phyloP scores from a whole-genome alignment of 1,139 yeast genomes.

The Yamadazyma sp. region DNA sequence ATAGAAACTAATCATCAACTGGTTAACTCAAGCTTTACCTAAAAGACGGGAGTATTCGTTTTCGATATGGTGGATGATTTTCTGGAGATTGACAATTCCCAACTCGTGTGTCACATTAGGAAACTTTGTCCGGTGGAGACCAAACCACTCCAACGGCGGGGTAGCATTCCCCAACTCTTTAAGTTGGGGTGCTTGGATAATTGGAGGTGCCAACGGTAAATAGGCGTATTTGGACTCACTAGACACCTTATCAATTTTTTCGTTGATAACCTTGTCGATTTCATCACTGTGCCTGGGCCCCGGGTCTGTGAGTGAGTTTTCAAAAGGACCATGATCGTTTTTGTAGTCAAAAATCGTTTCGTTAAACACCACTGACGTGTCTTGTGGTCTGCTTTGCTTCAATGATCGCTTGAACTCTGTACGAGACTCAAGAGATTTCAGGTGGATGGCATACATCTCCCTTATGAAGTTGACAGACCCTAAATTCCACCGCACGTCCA shows the following conservation, averaged over 20 bases:
- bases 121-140: slow-evolving; percentile 79
- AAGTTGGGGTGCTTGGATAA: slow-evolving; percentile 85
- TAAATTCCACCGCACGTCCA: slow-evolving; percentile 89
- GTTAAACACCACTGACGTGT: slow-evolving; percentile 14
- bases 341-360: slow-evolving; percentile 18
- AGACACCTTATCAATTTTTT: slow-evolving; percentile 64
- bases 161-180: slow-evolving; percentile 94
- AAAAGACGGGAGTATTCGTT: slow-evolving; percentile 47
- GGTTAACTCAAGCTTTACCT: slow-evolving; percentile 40
- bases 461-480: slow-evolving; percentile 90
- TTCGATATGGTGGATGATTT: slow-evolving; percentile 64
- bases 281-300: slow-evolving; percentile 25
- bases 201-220: slow-evolving; percentile 68
- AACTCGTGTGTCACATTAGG: slow-evolving; percentile 86
- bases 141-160: slow-evolving; percentile 98
- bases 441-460: slow-evolving; percentile 79
- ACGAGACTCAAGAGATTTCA: slow-evolving; percentile 40
- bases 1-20: slow-evolving; percentile 23
- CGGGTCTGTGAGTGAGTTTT: slow-evolving; percentile 10
- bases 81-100: slow-evolving; percentile 72
- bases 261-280: slow-evolving; percentile 51
- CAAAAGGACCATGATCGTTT: slow-evolving; percentile 3
- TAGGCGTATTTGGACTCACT: slow-evolving; percentile 59
- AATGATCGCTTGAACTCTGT: slow-evolving; percentile 27
- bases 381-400: slow-evolving; percentile 2